Evolutionary conservation across 768 basidiomycete genomes (phyloP), one percentile per base, ranked within the genome.

Genomic region (Chalciporus piperatus): DNA sequence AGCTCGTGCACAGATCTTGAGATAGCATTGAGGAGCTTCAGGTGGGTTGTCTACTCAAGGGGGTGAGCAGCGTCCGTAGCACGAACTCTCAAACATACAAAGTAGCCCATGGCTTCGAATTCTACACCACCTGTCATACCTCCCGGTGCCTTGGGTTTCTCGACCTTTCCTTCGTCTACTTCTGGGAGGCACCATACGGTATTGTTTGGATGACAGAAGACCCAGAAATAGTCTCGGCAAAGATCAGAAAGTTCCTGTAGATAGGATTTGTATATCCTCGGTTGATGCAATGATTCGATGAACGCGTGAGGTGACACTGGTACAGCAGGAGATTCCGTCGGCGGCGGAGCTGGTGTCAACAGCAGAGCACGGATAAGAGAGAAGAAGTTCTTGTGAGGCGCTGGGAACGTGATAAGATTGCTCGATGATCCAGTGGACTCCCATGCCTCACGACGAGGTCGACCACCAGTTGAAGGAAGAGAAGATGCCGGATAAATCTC

Each of bases 121-220:
- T 99, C 97, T 12, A 99, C 97, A 6, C 97, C 97, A 6, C 96
- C 97, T 0, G 97, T 98, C 85, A 98, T 98, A 14, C 97, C 96
- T 6, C 94, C 92, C 3, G 97, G 97, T 12, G 97, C 96, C 50
- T 89, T 78, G 13, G 93, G 93, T 63, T 85, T 89, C 70, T 97
- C 95, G 4, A 92, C 92, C 53, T 82, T 81, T 2, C 73, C 80
- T 64, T 92, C 87, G 64, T 98, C 92, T 2, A 90, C 87, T 59
- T 96, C 88, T 8, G 77, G 68, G 17, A 97, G 72, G 17, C 84
- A 76, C 96, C 96, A 98, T 45, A 98, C 84, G 0, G 85, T 84
- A 59, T 98, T 99, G 65, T 86, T 87, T 3, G 89, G 88, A 65
- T 99, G 97, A 66, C 96, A 98, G 72, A 98, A 96, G 37, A 97